phyloP scores from a whole-genome alignment of 164 flowering plant genomes.

The Magnolia kwangsiensis region DNA sequence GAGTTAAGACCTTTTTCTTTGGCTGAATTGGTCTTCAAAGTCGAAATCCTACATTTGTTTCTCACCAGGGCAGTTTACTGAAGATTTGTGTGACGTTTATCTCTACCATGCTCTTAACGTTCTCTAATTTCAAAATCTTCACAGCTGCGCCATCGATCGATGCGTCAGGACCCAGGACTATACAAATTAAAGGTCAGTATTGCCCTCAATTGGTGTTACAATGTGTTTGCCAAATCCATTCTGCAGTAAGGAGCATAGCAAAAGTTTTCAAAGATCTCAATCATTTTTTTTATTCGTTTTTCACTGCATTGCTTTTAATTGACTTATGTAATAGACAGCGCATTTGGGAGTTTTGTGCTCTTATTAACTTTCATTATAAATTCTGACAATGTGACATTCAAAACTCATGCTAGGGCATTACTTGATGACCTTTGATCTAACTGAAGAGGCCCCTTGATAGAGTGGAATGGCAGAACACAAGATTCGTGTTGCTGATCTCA shows the following conservation, averaged over 20 bases:
- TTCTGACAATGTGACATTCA: too few species aligned
- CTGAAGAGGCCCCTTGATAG: too few species aligned
- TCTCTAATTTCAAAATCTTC: not conserved
- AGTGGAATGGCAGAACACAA: too few species aligned
- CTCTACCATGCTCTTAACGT: not conserved
- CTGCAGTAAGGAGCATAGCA: not conserved
- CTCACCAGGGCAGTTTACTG: not conserved
- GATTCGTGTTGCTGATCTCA: too few species aligned
- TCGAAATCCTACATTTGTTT: not conserved
- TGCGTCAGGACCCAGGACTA: not conserved
- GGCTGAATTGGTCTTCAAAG: not conserved
- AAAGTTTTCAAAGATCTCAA: too few species aligned
- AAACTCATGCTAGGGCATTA: too few species aligned
- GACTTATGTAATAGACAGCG: not conserved
- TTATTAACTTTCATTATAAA: not conserved
- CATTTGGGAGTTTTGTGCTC: not conserved
- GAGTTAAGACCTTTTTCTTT: too few species aligned
- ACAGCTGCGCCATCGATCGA: slow-evolving; percentile 1
- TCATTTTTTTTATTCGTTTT: too few species aligned
- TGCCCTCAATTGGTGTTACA: not conserved
- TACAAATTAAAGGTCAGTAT: slow-evolving; percentile 3
- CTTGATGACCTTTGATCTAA: too few species aligned
- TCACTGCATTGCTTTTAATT: not conserved
- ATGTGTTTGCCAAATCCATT: not conserved
- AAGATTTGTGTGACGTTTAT: not conserved